Evolutionary conservation across 1,284 basidiomycete species (phyloP).

Genomic region (Pyrrhoderma lamaoense): DNA sequence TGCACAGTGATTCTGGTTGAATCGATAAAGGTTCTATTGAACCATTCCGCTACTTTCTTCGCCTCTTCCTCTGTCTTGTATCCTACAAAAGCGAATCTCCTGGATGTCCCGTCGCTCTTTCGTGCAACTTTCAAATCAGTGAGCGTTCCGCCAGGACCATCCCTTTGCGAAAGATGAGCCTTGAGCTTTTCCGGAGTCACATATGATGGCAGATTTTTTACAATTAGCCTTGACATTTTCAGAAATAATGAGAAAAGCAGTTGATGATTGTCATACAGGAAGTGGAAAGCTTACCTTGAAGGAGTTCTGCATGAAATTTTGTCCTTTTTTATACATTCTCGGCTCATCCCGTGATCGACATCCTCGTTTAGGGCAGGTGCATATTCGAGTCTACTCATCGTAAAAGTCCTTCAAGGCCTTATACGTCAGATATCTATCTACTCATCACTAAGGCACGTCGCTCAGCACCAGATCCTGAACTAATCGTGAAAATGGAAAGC

Average conservation of each 20-base stretch:
- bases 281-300: slow-evolving; percentile 11
- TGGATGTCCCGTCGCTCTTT: slow-evolving; percentile 70
- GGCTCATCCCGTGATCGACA: slow-evolving; percentile 2
- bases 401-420: no score
- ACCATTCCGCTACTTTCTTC: slow-evolving; percentile 71
- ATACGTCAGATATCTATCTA: no score
- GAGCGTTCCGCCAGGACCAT: slow-evolving; percentile 60
- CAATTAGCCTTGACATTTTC: slow-evolving; percentile 82
- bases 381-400: no score
- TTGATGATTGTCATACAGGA: slow-evolving; percentile 12
- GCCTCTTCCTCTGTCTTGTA: slow-evolving; percentile 83
- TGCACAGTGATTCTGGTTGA: slow-evolving; percentile 71
- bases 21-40: slow-evolving; percentile 77
- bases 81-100: slow-evolving; percentile 90
- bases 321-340: slow-evolving; percentile 3
- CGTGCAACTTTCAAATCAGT: slow-evolving; percentile 86
- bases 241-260: slow-evolving; percentile 1
- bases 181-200: slow-evolving; percentile 61
- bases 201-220: slow-evolving; percentile 82
- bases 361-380: neutral
- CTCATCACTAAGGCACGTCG: no score
- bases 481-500: slow-evolving; percentile 29
- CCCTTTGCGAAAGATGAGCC: slow-evolving; percentile 60
- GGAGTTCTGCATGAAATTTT: neutral
- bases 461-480: neutral